Evolutionary conservation across 495 filamentous ascomycete species (phyloP).

Genomic region (Penicillium herquei): DNA sequence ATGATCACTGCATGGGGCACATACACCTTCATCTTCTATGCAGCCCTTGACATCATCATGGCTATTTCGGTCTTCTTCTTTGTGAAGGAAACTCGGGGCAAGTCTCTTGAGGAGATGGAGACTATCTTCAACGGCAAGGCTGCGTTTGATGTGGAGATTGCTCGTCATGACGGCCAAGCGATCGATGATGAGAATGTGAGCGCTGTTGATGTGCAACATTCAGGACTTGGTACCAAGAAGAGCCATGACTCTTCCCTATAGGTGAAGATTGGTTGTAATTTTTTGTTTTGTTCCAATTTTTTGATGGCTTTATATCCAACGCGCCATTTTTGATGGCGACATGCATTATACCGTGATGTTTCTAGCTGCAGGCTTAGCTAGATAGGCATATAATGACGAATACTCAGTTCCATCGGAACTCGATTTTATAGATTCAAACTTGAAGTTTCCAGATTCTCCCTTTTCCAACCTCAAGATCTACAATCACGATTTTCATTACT

Average conservation of each 20-base stretch:
- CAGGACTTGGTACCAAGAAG: conserved; percentile 6
- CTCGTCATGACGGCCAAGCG: conserved; percentile 12
- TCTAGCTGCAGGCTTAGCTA: background rate
- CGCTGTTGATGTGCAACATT: conserved; percentile 15
- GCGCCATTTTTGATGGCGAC: background rate
- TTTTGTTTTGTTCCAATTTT: background rate
- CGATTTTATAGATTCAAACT: background rate
- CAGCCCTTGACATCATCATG: conserved; percentile 33
- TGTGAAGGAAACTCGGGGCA: conserved; percentile 61
- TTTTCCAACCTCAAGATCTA: background rate
- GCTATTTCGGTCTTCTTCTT: conserved; percentile 56
- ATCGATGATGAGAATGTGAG: conserved; percentile 9
- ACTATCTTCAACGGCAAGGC: conserved; percentile 27
- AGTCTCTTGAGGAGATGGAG: conserved; percentile 49
- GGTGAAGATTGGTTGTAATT: background rate
- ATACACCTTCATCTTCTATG: conserved; percentile 51
- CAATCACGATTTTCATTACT: background rate
- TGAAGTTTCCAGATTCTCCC: background rate
- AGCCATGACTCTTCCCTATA: background rate
- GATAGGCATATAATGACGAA: background rate
- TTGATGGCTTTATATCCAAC: background rate
- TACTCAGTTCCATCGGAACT: background rate
- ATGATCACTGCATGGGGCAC: conserved; percentile 45
- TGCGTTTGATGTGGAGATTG: conserved; percentile 25
- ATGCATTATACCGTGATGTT: background rate